Conservation (phyloP, 441 rosid species). For the Erysimum pusillum region DNA sequence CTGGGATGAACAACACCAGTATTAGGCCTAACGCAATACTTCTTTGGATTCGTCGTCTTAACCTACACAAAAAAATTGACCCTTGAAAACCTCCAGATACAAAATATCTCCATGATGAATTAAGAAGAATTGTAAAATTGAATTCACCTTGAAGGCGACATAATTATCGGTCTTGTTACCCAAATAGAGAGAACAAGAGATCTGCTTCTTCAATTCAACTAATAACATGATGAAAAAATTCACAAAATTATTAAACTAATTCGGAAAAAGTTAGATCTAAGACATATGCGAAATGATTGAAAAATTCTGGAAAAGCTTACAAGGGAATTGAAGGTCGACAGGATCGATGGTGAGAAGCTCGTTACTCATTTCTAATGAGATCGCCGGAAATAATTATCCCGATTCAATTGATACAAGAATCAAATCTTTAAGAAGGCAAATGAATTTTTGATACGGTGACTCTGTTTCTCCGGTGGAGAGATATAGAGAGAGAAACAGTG, state of each 20-base stretch:
- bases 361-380: conserved; percentile 59
- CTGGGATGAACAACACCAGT: conserved; percentile 78
- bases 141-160: conserved; percentile 83
- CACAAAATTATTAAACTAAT: conserved; percentile 11
- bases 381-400: neutral
- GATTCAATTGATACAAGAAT: neutral
- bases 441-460: neutral
- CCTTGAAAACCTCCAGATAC: conserved; percentile 18
- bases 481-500: conserved; percentile 7
- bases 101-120: neutral
- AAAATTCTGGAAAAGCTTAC: conserved; percentile 48
- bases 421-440: neutral
- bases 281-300: conserved; percentile 5
- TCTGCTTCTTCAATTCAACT: conserved; percentile 93
- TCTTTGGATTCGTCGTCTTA: conserved; percentile 88
- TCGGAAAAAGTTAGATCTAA: conserved; percentile 21
- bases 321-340: conserved; percentile 75
- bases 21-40: conserved; percentile 87
- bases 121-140: neutral
- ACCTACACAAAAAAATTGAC: conserved; percentile 53
- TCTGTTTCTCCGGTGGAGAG: conserved; percentile 20
- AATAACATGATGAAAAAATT: neutral
- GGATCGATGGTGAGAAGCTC: conserved; percentile 75
- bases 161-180: conserved; percentile 74
- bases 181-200: conserved; percentile 73